Evolutionary conservation across 192 early-diverging fungal genomes (phyloP), one percentile per base, ranked within the genome.

Genomic region (Kickxella alabastrina): DNA sequence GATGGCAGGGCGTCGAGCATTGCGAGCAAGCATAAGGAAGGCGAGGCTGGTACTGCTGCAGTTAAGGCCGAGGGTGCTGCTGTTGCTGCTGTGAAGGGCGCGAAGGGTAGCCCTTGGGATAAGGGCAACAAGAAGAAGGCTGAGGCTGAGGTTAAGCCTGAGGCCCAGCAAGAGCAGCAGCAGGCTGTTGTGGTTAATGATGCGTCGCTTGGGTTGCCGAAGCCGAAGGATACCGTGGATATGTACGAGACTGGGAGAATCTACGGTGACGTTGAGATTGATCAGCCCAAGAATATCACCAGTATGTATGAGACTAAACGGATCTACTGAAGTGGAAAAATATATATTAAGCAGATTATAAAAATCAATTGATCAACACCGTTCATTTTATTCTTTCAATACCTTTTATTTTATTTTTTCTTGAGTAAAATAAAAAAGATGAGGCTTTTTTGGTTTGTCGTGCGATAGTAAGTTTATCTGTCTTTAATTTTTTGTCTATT

Each of bases 1-100:
- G 97, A 99, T 57, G 94, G 94, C 29, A 91, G 89, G 76, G 89
- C 83, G 6, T 77, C 80, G 6, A 83, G 68, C 26, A 78, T 82
- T 57, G 80, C 83, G 7, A 83, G 81, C 62, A 90, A 90, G 73
- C 67, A 77, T 36, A 58, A 70, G 51, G 55, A 51, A 21, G 39
- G 46, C 4, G 45, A 13, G 1, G n/a, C 45, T 28, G 43, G 39
- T 19, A 1, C 40, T 44, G 49, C 52, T 25, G 14, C n/a, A 17
- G 40, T 25, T 28, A 47, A 36, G 1, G 43, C 18, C 1, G n/a
- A n/a, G n/a, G n/a, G n/a, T n/a, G 32, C 34, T 36, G 45, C 29
- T 10, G 5, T 1, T 36, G 31, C 28, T 34, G 29, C 27, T 1
- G n/a, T n/a, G n/a, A n/a, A n/a, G n/a, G 45, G 45, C 19, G 24